These are phyloP conservation scores for Luzula sylvatica DNA, from an alignment of 176 grass and related monocot species.

Conservation along the genomic window DNA sequence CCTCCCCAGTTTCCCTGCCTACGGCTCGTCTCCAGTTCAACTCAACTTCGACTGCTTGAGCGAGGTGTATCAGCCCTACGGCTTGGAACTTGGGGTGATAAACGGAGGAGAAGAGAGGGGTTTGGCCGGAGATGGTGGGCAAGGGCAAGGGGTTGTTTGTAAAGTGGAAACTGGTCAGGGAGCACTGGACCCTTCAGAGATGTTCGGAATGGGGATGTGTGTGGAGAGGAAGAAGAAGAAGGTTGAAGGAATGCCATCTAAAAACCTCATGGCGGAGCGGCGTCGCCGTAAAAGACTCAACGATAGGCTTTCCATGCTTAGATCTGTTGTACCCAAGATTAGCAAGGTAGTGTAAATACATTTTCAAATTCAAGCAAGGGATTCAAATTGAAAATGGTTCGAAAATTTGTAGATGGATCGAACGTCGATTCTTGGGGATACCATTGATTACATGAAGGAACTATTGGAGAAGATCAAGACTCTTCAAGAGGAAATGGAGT, in stretches of 20 bases:
- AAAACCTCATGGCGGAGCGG: conserved; percentile 98
- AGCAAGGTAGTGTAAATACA: conserved; percentile 59
- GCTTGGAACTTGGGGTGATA: conserved; percentile 13
- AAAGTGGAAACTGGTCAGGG: conserved; percentile 71
- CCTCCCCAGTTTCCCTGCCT: conserved; percentile 54
- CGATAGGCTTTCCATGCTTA: conserved; percentile 95
- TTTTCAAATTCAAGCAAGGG: background rate
- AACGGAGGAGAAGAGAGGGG: conserved; percentile 46
- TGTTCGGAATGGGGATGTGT: conserved; percentile 16
- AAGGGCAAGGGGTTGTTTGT: conserved; percentile 33
- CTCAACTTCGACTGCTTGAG: conserved; percentile 69
- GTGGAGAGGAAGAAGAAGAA: conserved; percentile 73
- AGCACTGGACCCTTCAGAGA: conserved; percentile 20
- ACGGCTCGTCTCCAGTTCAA: conserved; percentile 11
- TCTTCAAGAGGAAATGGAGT: conserved; percentile 64
- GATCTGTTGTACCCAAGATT: conserved; percentile 97
- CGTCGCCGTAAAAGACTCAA: conserved; percentile 93
- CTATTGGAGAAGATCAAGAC: conserved; percentile 79
- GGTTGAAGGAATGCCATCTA: conserved; percentile 87
- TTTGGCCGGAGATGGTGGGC: conserved; percentile 8
- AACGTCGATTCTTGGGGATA: conserved; percentile 94
- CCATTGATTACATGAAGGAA: conserved; percentile 99
- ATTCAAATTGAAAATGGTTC: background rate
- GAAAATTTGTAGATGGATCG: conserved; percentile 62
- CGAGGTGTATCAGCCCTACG: conserved; percentile 48